A percentile compares a stretch with the other conserved stretches of the same genome.
Evolutionary conservation across 352 stramenopile species (phyloP).

Genomic region (Globisporangium cystogenes): DNA sequence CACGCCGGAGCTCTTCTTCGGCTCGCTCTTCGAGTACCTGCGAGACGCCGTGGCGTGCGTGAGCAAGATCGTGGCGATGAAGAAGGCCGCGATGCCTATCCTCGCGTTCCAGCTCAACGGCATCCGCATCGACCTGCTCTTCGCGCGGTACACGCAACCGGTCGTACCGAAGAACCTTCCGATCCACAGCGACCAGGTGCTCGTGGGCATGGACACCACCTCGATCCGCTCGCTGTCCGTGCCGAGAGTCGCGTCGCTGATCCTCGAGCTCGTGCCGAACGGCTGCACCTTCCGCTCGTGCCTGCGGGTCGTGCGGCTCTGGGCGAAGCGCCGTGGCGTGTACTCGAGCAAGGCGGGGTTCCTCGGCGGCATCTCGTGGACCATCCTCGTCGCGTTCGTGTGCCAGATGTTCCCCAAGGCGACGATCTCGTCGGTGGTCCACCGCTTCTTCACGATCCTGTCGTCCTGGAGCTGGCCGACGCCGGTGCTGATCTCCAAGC

Average conservation of each 20-base stretch:
- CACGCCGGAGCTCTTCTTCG: constrained; percentile 63
- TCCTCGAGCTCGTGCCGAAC: constrained; percentile 80
- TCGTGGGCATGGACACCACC: constrained; percentile 62
- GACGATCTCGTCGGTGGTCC: constrained; percentile 58
- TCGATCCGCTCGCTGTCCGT: constrained; percentile 78
- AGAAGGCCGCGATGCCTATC: constrained; percentile 69
- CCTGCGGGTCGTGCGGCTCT: constrained; percentile 69
- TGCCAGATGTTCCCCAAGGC: constrained; percentile 86
- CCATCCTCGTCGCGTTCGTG: constrained; percentile 79
- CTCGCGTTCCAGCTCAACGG: constrained; percentile 67
- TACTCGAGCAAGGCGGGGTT: constrained; percentile 86
- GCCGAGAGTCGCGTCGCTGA: constrained; percentile 68
- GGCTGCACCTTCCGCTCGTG: constrained; percentile 59
- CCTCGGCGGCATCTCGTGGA: constrained; percentile 80
- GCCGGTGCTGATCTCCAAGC: constrained; percentile 68
- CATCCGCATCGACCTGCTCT: constrained; percentile 72
- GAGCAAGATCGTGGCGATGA: constrained; percentile 58
- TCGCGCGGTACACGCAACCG: constrained; percentile 61
- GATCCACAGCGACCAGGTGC: constrained; percentile 69
- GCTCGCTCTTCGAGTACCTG: constrained; percentile 53
- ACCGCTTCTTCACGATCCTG: constrained; percentile 79
- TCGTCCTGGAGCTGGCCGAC: constrained; percentile 79
- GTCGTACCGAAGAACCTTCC: constrained; percentile 70
- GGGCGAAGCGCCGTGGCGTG: constrained; percentile 66
- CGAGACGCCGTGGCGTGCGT: constrained; percentile 21